Conservation (phyloP, 306 rosid genomes). For the Prunus persica region DNA sequence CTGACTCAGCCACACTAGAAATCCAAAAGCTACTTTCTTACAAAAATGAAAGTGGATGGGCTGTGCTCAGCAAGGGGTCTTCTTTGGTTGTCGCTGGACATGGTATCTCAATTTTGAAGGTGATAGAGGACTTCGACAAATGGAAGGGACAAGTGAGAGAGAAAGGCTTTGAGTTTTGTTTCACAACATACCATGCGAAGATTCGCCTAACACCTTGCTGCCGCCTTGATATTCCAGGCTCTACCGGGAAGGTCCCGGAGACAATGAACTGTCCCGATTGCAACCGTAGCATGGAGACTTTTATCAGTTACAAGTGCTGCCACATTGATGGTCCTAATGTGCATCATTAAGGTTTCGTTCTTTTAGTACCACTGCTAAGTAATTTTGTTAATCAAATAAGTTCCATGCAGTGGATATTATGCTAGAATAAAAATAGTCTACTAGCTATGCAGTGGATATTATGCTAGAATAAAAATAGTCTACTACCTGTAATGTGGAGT, state of each 20-base stretch:
- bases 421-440: no score
- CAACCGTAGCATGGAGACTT: constrained; percentile 44
- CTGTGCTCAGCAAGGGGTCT: constrained; percentile 35
- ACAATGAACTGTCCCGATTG: constrained; percentile 53
- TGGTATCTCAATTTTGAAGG: constrained; percentile 30
- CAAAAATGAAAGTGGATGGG: constrained; percentile 60
- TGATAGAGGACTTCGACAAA: constrained; percentile 34
- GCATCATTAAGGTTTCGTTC: constrained; percentile 1
- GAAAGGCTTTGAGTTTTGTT: constrained; percentile 32
- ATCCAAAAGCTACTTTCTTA: constrained; percentile 49
- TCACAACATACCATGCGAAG: constrained; percentile 17
- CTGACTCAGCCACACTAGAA: constrained; percentile 24
- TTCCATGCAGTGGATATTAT: no score
- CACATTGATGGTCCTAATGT: constrained; percentile 21
- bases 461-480: no score
- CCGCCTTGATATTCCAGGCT: constrained; percentile 30
- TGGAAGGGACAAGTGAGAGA: constrained; percentile 33
- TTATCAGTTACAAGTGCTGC: constrained; percentile 56
- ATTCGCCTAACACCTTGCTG: constrained; percentile 16
- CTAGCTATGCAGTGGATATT: no score
- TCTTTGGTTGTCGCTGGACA: constrained; percentile 33
- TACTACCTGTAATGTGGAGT: no score
- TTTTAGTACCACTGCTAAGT: no score
- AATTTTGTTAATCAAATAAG: no score
- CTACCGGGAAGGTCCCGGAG: constrained; percentile 39